Evolutionary conservation across 305 asterid species (phyloP).

Genomic region (Solanum hybrid): DNA sequence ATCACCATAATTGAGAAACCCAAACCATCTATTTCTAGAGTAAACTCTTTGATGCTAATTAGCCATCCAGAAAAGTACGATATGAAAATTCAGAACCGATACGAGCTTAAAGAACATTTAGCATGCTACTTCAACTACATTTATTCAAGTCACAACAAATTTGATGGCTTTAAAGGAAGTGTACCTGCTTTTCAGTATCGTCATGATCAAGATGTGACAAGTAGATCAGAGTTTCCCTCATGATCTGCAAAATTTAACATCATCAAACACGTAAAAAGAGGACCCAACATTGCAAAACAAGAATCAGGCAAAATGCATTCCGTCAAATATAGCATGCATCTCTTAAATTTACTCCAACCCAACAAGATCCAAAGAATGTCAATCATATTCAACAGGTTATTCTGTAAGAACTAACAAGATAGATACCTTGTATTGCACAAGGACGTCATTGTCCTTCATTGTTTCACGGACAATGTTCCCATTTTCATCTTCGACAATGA

Average conservation of each 20-base stretch:
- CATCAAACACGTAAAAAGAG: not conserved
- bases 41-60: not conserved
- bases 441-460: conserved; percentile 95
- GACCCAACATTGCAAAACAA: conserved; percentile 7
- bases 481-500: conserved; percentile 95
- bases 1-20: not conserved
- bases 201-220: conserved; percentile 96
- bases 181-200: conserved; percentile 94
- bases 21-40: not conserved
- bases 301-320: not conserved
- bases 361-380: not conserved
- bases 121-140: not conserved
- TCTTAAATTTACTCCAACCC: not conserved
- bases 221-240: conserved; percentile 95
- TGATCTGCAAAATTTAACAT: conserved; percentile 49
- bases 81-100: not conserved
- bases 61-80: not conserved
- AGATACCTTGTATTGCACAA: conserved; percentile 88
- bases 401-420: not conserved
- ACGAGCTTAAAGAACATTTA: not conserved
- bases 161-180: not conserved
- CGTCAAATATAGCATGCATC: not conserved
- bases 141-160: not conserved
- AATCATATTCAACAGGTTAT: not conserved
- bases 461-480: conserved; percentile 99